These are phyloP conservation scores for Maudiozyma pseudohumilis DNA, from an alignment of 805 yeast genomes.

Conservation along the genomic window DNA sequence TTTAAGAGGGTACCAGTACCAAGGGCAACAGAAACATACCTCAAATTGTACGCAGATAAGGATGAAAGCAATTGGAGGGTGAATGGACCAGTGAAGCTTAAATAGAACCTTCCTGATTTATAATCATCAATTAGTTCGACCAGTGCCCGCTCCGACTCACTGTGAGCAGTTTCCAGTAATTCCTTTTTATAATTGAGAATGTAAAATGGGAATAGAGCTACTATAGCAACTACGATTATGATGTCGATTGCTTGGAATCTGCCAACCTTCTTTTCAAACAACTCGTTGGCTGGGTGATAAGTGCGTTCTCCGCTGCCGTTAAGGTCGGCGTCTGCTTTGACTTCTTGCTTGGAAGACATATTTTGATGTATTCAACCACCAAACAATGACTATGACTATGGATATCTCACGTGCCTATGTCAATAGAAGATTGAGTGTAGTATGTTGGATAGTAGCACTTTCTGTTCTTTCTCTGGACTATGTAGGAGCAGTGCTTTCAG, in stretches of 20 bases:
- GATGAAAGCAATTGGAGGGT: constrained; percentile 18
- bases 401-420: no score
- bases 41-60: constrained; percentile 5
- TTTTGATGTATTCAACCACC: no score
- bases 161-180: not conserved
- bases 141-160: constrained; percentile 5
- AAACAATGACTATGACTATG: no score
- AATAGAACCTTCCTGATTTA: constrained; percentile 10
- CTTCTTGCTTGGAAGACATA: no score
- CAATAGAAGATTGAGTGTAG: no score
- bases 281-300: constrained; percentile 10
- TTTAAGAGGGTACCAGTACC: constrained; percentile 9
- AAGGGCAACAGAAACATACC: constrained; percentile 9
- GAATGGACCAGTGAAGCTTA: constrained; percentile 16
- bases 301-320: constrained; percentile 11
- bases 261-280: constrained; percentile 8
- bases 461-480: no score
- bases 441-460: no score
- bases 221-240: not conserved
- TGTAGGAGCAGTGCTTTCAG: no score
- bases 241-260: constrained; percentile 7
- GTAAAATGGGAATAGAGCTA: constrained; percentile 2
- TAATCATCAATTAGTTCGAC: constrained; percentile 6
- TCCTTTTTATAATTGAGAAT: not conserved
- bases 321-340: no score